Evolutionary conservation across 1,139 yeast species (phyloP).

Genomic region (Nematodospora anomalae): DNA sequence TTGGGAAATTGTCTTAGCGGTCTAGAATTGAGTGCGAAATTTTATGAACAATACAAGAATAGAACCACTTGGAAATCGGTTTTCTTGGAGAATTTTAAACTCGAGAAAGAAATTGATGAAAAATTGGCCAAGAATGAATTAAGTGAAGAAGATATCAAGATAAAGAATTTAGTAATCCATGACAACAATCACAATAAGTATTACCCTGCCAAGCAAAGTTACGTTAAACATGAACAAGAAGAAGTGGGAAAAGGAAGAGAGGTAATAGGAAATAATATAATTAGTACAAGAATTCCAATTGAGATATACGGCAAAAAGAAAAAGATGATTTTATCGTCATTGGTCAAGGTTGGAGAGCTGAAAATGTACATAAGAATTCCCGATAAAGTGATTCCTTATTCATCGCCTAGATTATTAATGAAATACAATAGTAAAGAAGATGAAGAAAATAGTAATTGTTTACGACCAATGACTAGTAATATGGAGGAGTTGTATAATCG

Average conservation of each 20-base stretch:
- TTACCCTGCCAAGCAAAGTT: constrained; percentile 7
- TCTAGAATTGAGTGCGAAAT: constrained; percentile 14
- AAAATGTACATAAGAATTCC: constrained; percentile 37
- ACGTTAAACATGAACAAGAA: constrained; percentile 1
- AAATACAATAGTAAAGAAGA: constrained; percentile 32
- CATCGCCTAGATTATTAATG: constrained; percentile 40
- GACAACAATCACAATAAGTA: constrained; percentile 12
- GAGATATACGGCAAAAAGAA: constrained; percentile 40
- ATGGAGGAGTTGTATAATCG: constrained; percentile 37
- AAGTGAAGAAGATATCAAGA: constrained; percentile 33
- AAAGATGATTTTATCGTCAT: constrained; percentile 37
- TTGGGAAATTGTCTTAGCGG: constrained; percentile 40
- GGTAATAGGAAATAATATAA: neutral
- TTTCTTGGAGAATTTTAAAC: constrained; percentile 25
- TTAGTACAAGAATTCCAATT: constrained; percentile 13
- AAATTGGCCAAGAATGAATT: constrained; percentile 28
- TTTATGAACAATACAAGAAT: constrained; percentile 27
- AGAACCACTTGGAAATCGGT: constrained; percentile 38
- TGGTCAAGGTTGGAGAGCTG: constrained; percentile 38
- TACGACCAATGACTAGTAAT: constrained; percentile 21
- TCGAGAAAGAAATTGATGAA: constrained; percentile 41
- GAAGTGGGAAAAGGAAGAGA: neutral
- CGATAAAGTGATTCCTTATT: constrained; percentile 34
- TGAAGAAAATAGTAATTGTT: constrained; percentile 12
- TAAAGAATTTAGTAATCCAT: constrained; percentile 28